phyloP scores from a whole-genome alignment of 306 rosid species.

The Citrullus colocynthis region DNA sequence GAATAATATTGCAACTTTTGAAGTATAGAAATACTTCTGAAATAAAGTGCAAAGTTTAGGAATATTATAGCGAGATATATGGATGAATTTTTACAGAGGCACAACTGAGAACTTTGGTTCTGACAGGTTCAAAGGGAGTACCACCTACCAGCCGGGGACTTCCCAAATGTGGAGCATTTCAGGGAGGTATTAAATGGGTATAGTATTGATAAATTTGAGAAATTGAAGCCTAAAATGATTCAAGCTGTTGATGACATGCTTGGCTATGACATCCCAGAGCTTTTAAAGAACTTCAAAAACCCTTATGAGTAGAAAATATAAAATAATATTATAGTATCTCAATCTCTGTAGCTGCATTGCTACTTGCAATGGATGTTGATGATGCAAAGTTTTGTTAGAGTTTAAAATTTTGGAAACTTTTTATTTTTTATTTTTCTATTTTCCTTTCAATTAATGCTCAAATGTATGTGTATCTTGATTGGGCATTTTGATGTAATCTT shows the following conservation, averaged over 20 bases:
- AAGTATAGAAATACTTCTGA: neutral
- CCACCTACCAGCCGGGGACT: constrained; percentile 34
- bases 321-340: neutral
- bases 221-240: constrained; percentile 35
- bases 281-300: constrained; percentile 32
- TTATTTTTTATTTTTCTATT: neutral
- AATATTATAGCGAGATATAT: too few species aligned
- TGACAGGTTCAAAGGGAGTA: constrained; percentile 33
- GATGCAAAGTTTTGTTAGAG: neutral
- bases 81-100: neutral
- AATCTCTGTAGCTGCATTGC: neutral
- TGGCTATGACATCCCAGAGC: constrained; percentile 35
- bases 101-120: neutral
- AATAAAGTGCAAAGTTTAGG: too few species aligned
- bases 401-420: neutral
- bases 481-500: neutral
- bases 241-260: constrained; percentile 49
- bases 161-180: constrained; percentile 33
- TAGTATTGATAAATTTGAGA: constrained; percentile 35
- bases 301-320: constrained; percentile 21
- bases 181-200: constrained; percentile 26
- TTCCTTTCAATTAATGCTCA: neutral
- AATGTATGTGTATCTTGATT: neutral
- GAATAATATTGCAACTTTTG: neutral
- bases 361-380: neutral